These are phyloP conservation scores for Nepenthes mirabilis DNA, from an alignment of 148 eudicot genomes.

Conservation along the genomic window DNA sequence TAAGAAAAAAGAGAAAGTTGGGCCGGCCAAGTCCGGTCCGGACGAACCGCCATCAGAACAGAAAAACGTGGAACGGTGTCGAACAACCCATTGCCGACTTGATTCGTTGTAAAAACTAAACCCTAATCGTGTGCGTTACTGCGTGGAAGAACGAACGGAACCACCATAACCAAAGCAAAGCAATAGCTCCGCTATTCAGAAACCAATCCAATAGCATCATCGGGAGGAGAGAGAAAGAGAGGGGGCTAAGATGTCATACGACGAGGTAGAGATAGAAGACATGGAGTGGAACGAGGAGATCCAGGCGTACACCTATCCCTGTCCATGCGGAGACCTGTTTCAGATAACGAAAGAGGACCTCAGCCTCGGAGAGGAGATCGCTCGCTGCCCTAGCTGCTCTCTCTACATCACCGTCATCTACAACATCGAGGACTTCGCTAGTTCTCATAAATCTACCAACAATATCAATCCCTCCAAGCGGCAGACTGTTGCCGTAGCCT, in stretches of 20 bases:
- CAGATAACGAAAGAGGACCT: constrained; percentile 80
- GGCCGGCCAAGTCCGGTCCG: too few species aligned
- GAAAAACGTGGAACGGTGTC: too few species aligned
- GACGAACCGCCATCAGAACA: too few species aligned
- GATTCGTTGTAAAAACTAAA: too few species aligned
- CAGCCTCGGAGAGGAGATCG: constrained; percentile 81
- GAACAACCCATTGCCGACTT: too few species aligned
- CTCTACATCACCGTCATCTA: constrained; percentile 79
- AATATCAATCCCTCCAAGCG: constrained; percentile 34
- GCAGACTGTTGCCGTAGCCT: constrained; percentile 51
- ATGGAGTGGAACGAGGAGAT: constrained; percentile 97
- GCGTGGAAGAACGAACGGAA: too few species aligned
- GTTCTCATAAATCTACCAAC: constrained; percentile 7
- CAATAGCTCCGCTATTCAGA: too few species aligned
- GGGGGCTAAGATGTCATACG: constrained; percentile 60
- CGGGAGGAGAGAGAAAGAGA: too few species aligned
- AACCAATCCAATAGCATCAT: too few species aligned
- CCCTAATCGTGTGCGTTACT: too few species aligned
- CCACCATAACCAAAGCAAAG: too few species aligned
- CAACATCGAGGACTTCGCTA: constrained; percentile 67
- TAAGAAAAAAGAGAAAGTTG: too few species aligned
- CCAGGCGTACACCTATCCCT: constrained; percentile 67
- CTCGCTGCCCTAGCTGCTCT: constrained; percentile 91
- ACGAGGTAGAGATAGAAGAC: constrained; percentile 94
- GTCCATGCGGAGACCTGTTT: constrained; percentile 85